These are phyloP conservation scores for Microcos paniculata DNA, from an alignment of 345 rosid genomes.

Conservation along the genomic window DNA sequence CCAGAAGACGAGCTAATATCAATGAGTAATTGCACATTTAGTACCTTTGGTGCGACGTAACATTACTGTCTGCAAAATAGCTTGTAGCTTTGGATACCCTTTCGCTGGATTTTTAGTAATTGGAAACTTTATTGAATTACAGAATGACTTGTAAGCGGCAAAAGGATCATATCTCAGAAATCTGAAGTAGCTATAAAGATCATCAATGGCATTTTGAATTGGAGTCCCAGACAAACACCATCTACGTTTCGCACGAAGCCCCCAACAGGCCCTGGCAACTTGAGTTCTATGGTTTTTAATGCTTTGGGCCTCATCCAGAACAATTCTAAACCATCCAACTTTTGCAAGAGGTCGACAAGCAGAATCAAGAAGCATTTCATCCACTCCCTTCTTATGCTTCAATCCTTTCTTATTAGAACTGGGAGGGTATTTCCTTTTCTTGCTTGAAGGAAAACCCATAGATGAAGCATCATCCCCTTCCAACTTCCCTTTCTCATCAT, in stretches of 20 bases:
- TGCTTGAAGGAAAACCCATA: slow-evolving; percentile 39
- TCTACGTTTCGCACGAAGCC: slow-evolving; percentile 95
- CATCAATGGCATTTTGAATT: slow-evolving; percentile 94
- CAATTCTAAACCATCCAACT: slow-evolving; percentile 95
- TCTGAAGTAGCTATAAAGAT: slow-evolving; percentile 95
- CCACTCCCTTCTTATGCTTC: slow-evolving; percentile 56
- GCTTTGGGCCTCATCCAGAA: slow-evolving; percentile 97
- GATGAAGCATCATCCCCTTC: slow-evolving; percentile 41
- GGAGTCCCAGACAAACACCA: slow-evolving; percentile 99
- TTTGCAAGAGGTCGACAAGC: slow-evolving; percentile 81
- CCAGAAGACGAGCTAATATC: neutral
- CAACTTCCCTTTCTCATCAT: slow-evolving; percentile 51
- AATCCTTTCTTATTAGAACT: slow-evolving; percentile 47
- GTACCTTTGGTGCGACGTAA: slow-evolving; percentile 98
- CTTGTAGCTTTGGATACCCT: slow-evolving; percentile 84
- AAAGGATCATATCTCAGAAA: slow-evolving; percentile 93
- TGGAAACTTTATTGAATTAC: slow-evolving; percentile 62
- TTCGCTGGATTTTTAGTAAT: slow-evolving; percentile 54
- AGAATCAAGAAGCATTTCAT: slow-evolving; percentile 43
- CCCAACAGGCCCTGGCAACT: slow-evolving; percentile 98
- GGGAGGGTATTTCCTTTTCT: slow-evolving; percentile 59
- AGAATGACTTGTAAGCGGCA: slow-evolving; percentile 58
- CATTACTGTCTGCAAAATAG: slow-evolving; percentile 88
- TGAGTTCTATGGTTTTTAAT: slow-evolving; percentile 95
- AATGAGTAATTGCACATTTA: slow-evolving; percentile 3